These are phyloP conservation scores for Saccharomycopsis synnaedendra DNA, from an alignment of 805 yeast species.

Conservation along the genomic window DNA sequence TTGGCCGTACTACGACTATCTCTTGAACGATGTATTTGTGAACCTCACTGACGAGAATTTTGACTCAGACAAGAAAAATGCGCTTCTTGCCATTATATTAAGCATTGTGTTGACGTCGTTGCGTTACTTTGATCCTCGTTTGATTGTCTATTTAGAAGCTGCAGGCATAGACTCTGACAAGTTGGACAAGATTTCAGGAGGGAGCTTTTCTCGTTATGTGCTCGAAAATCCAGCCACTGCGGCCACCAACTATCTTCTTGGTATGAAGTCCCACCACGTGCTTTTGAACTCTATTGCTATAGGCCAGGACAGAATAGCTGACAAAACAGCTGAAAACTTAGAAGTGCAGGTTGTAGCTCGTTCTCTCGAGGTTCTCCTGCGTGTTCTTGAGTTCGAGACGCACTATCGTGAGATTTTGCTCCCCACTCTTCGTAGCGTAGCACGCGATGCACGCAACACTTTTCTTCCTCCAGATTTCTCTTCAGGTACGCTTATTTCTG, in stretches of 20 bases:
- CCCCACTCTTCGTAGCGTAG: not conserved
- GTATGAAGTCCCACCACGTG: slow-evolving; percentile 41
- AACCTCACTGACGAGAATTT: slow-evolving; percentile 23
- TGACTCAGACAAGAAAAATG: slow-evolving; percentile 24
- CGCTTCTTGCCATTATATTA: slow-evolving; percentile 45
- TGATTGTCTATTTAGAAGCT: slow-evolving; percentile 38
- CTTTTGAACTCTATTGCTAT: slow-evolving; percentile 45
- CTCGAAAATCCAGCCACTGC: slow-evolving; percentile 64
- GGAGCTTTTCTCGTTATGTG: slow-evolving; percentile 33
- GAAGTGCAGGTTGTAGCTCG: slow-evolving; percentile 27
- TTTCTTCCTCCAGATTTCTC: slow-evolving; percentile 20
- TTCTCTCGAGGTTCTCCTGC: slow-evolving; percentile 34
- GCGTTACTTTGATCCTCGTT: slow-evolving; percentile 37
- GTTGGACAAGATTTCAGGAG: not conserved
- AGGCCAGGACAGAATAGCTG: slow-evolving; percentile 48
- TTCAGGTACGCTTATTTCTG: slow-evolving; percentile 54
- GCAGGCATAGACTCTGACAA: slow-evolving; percentile 17
- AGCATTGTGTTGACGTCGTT: slow-evolving; percentile 38
- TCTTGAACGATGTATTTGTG: slow-evolving; percentile 56
- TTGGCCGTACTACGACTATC: slow-evolving; percentile 70
- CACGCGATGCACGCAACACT: not conserved
- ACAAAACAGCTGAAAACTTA: slow-evolving; percentile 24
- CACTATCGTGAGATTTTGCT: slow-evolving; percentile 34
- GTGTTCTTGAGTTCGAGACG: slow-evolving; percentile 41
- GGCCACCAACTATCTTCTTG: slow-evolving; percentile 49